These are phyloP conservation scores for Fusarium paranaense DNA, from an alignment of 2,329 filamentous ascomycete genomes.

Conservation along the genomic window DNA sequence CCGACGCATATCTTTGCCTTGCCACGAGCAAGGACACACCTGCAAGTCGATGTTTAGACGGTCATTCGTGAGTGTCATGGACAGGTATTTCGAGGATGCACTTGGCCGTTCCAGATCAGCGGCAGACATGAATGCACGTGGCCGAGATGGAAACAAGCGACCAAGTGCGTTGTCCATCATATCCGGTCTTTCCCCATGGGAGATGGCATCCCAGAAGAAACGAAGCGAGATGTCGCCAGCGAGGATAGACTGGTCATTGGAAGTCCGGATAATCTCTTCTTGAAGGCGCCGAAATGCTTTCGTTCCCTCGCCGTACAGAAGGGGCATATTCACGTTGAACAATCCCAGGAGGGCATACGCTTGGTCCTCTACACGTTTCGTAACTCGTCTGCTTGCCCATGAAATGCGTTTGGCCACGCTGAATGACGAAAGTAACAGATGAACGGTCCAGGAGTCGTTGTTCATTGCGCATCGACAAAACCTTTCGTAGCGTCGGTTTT, in stretches of 20 bases:
- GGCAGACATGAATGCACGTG: not conserved
- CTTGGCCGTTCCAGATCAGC: not conserved
- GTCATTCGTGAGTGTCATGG: not conserved
- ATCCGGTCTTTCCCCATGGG: too few relatives aligned
- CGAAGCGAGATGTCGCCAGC: not conserved
- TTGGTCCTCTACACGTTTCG: not conserved
- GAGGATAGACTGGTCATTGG: not conserved
- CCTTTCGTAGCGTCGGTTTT: too few relatives aligned
- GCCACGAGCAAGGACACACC: not conserved
- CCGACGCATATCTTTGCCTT: rapidly evolving
- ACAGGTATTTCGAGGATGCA: not conserved
- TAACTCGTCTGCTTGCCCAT: not conserved
- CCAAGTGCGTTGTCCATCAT: rapidly evolving
- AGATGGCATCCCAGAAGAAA: too few relatives aligned
- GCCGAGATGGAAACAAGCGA: not conserved
- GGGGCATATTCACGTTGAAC: not conserved
- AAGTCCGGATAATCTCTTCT: not conserved
- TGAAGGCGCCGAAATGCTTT: not conserved
- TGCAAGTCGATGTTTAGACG: not conserved
- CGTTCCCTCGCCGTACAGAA: not conserved
- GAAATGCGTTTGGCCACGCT: not conserved
- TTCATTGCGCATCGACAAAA: rapidly evolving
- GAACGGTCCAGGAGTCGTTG: rapidly evolving
- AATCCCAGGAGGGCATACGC: not conserved
- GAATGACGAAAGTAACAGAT: not conserved